Evolutionary conservation across 495 filamentous ascomycete species (phyloP), one percentile per base, ranked within the genome.

Genomic region (Talaromyces adpressus): DNA sequence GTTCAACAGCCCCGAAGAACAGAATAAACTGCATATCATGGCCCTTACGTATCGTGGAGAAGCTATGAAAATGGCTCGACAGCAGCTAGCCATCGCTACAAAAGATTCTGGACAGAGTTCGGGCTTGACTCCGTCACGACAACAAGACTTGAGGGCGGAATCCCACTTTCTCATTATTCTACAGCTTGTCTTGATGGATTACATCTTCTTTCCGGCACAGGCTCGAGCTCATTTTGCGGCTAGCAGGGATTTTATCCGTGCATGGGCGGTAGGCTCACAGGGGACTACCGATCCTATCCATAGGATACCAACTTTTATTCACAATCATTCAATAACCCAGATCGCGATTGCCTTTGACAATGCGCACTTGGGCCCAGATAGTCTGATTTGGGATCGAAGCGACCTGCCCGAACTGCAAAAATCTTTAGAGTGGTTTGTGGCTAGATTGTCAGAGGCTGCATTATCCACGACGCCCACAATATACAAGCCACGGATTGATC

Each of bases 31-130:
- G n/a, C 39, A 61, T 34, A 54, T 64, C 25, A 36, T 39, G 14
- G 63, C 63, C 2, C 30, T 64, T 7, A 61, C 63, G 5, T 64
- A 64, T 53, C 63, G 63, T 23, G 63, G 63, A 53, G 53, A 64
- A 41, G 63, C 63, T 4, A 61, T 64, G 29, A 59, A 51, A 20
- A 53, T 60, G 18, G 63, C 63, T 29, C 36, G 41, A 32, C 47
- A 60, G 56, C 56, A 64, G 45, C n/a, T 64, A 12, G n/a, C 12
- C 23, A 29, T 54, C 23, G 14, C 56, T 32, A 36, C 56, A 3
- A 36, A 25, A 22, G 30, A 32, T 36, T 9, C 27, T 22, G 27
- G 36, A 1, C 23, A 36, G 14, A 32, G 3, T 11, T 36, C 29
- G 4, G 9, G 6, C 16, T 36, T 18, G n/a, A 57, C 3, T 32